Base-by-base conservation (phyloP, 2,329 filamentous ascomycete species). In the Calonectria hawksworthii region DNA sequence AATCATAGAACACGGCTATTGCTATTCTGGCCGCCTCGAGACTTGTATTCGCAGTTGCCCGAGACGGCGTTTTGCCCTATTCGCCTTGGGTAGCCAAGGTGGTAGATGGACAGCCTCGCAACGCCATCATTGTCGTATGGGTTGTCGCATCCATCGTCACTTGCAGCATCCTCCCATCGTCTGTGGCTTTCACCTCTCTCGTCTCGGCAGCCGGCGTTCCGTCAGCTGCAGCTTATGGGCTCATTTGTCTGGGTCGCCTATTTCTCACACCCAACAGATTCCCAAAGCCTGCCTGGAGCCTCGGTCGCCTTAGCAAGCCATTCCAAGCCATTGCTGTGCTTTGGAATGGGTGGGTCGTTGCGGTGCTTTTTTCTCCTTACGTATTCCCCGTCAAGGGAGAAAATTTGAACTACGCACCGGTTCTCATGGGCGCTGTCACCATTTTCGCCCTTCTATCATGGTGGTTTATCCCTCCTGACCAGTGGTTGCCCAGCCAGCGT, bases 41-140 rank as follows among this genome's bases (percentile, higher is more conserved):
- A n/a, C 86, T 92, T 2, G 90, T 93, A 76, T 92, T 92, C 80
- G 91, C 91, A 52, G 90, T 93, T 5, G 91, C 91, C 34, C 87
- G 91, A 59, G 91, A 93, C 78, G 90, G 90, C 44, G 90, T 92
- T 26, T 84, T 92, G 3, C 91, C 91, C 0, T 92, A 89, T 82
- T 92, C 90, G 2, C 79, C 86, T 41, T 91, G 90, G 89, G 91
- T 92, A 54, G 88, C 90, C 5, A 82, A 85, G 23, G 90, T 93
- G 3, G 82, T 86, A 11, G 84, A 87, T 30, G 91, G 90, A 67
- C 90, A 92, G 75, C 91, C 91, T 0, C 87, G 88, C 18, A 92
- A 92, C 78, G 91, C 91, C 7, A 88, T 93, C 54, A 87, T 91
- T 23, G 89, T 92, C 13, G 90, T 92, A 76, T 91, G 90, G 86